These are phyloP conservation scores for Arthroderma sp. DNA, from an alignment of 2,329 filamentous ascomycete species.

Conservation along the genomic window DNA sequence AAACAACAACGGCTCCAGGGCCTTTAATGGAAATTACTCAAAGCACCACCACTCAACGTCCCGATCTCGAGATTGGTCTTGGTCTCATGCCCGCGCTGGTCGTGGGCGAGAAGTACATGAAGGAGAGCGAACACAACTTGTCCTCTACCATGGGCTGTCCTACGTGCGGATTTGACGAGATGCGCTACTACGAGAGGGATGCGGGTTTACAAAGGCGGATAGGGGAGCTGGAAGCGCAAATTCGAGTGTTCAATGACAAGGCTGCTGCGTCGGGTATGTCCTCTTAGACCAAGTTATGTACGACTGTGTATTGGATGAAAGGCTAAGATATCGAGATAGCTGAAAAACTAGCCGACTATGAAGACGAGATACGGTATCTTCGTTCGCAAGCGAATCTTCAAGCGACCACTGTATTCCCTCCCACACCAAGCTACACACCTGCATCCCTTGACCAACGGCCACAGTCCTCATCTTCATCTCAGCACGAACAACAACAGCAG, in stretches of 20 bases:
- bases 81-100: too few species aligned
- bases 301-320: constrained; percentile 1
- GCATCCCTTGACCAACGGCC: constrained; percentile 19
- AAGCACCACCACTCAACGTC: too few species aligned
- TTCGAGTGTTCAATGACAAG: constrained; percentile 39
- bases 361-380: constrained; percentile 46
- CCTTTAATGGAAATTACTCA: too few species aligned
- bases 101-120: too few species aligned
- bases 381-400: constrained; percentile 20
- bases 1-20: too few species aligned
- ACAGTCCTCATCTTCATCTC: constrained; percentile 14
- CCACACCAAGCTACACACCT: constrained; percentile 15
- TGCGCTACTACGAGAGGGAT: constrained; percentile 14
- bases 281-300: background rate
- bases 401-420: constrained; percentile 18
- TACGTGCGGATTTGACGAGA: constrained; percentile 25
- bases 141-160: constrained; percentile 14
- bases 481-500: constrained; percentile 5
- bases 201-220: constrained; percentile 29
- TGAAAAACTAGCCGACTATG: constrained; percentile 48
- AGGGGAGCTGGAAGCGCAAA: constrained; percentile 42
- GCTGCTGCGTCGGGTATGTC: constrained; percentile 38
- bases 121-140: too few species aligned
- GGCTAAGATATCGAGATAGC: constrained; percentile 22
- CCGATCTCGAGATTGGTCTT: too few species aligned